Percentiles rank a stretch among this genome's conserved stretches.
These are phyloP conservation scores for Aureobasidium mangrovei DNA, from an alignment of 2,329 filamentous ascomycete genomes.

Conservation along the genomic window DNA sequence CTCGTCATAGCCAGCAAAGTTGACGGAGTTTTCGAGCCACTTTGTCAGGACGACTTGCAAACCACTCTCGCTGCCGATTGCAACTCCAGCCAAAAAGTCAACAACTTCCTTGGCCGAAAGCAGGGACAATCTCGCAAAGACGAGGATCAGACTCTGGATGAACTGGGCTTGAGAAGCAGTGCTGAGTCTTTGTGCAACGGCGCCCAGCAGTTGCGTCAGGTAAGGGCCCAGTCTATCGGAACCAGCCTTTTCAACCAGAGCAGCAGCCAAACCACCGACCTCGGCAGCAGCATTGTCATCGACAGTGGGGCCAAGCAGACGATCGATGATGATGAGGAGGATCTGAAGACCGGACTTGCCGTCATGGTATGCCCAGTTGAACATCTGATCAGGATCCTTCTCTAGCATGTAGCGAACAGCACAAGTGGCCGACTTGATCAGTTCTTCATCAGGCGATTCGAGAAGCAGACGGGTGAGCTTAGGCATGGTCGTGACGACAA, in stretches of 20 bases:
- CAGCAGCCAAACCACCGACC: slow-evolving; percentile 86
- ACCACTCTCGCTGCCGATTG: slow-evolving; percentile 67
- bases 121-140: slow-evolving; percentile 85
- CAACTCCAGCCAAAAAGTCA: slow-evolving; percentile 67
- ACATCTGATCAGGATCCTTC: slow-evolving; percentile 83
- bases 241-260: slow-evolving; percentile 91
- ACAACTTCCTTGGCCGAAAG: slow-evolving; percentile 82
- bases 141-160: slow-evolving; percentile 90
- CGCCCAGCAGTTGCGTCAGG: slow-evolving; percentile 76
- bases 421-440: slow-evolving; percentile 78
- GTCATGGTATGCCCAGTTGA: slow-evolving; percentile 71
- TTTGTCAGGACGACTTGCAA: slow-evolving; percentile 82
- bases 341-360: slow-evolving; percentile 81
- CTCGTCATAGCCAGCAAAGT: slow-evolving; percentile 96
- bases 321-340: slow-evolving; percentile 83
- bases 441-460: slow-evolving; percentile 74
- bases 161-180: slow-evolving; percentile 78
- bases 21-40: slow-evolving; percentile 95
- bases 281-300: slow-evolving; percentile 93
- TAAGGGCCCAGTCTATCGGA: slow-evolving; percentile 85
- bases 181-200: slow-evolving; percentile 75
- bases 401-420: slow-evolving; percentile 81
- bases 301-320: slow-evolving; percentile 72
- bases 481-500: slow-evolving; percentile 76
- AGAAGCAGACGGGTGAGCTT: slow-evolving; percentile 78